Evolutionary conservation across 1,284 basidiomycete genomes (phyloP).

Genomic region (Cryptococcus amylolentus): DNA sequence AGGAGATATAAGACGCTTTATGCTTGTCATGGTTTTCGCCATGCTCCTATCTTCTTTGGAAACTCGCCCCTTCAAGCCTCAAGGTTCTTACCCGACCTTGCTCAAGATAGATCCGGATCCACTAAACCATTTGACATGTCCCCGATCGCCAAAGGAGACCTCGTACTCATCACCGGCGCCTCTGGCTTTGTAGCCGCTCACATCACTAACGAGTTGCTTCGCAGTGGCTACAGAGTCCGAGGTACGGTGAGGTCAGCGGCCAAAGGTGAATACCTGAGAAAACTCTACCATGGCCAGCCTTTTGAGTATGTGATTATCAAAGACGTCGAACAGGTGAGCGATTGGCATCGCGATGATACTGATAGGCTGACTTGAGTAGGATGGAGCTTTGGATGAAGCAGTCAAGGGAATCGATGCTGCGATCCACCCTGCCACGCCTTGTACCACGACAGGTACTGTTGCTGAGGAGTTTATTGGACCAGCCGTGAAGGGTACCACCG

Average conservation of each 20-base stretch:
- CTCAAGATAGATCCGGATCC: not conserved
- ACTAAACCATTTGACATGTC: slow-evolving; percentile 6
- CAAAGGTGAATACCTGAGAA: slow-evolving; percentile 55
- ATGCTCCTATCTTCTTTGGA: not conserved
- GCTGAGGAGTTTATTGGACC: slow-evolving; percentile 59
- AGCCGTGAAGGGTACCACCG: slow-evolving; percentile 61
- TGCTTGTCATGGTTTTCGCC: too few species aligned
- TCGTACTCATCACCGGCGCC: slow-evolving; percentile 27
- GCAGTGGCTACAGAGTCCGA: slow-evolving; percentile 51
- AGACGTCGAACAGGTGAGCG: slow-evolving; percentile 56
- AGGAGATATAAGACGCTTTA: too few species aligned
- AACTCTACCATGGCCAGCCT: slow-evolving; percentile 52
- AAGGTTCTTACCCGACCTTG: too few species aligned
- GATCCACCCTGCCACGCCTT: slow-evolving; percentile 28
- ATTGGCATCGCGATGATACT: not conserved
- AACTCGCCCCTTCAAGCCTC: not conserved
- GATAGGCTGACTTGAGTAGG: slow-evolving; percentile 36
- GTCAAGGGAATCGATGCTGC: slow-evolving; percentile 64
- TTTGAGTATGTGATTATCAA: slow-evolving; percentile 56
- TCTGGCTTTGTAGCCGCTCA: slow-evolving; percentile 30
- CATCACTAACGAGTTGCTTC: slow-evolving; percentile 25
- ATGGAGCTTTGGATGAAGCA: slow-evolving; percentile 65
- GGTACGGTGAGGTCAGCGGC: slow-evolving; percentile 57
- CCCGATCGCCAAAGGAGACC: slow-evolving; percentile 18
- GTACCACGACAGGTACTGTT: slow-evolving; percentile 38